These are phyloP conservation scores for Colletotrichum sublineola DNA, from an alignment of 2,329 filamentous ascomycete species.

Conservation along the genomic window DNA sequence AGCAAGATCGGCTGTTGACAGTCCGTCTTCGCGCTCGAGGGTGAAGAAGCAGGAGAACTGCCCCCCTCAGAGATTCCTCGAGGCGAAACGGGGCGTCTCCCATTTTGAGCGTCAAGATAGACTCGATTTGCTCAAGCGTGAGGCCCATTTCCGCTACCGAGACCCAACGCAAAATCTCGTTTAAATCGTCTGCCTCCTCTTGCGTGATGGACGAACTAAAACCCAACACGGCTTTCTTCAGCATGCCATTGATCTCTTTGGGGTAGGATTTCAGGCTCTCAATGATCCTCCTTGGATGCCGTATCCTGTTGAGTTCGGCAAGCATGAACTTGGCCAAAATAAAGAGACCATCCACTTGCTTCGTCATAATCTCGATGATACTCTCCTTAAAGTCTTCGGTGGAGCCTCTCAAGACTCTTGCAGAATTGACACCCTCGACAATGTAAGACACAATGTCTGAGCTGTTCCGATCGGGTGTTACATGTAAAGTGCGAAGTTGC, in stretches of 20 bases:
- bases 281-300: conserved; percentile 59
- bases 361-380: conserved; percentile 56
- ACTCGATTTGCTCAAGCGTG: conserved; percentile 59
- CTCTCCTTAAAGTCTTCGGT: conserved; percentile 52
- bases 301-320: conserved; percentile 60
- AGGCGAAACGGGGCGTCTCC: conserved; percentile 56
- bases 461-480: conserved; percentile 58
- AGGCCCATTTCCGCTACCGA: conserved; percentile 59
- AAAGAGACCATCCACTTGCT: conserved; percentile 61
- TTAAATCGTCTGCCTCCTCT: conserved; percentile 58
- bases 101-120: conserved; percentile 58
- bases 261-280: conserved; percentile 60
- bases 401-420: conserved; percentile 53
- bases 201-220: conserved; percentile 56
- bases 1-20: conserved; percentile 57
- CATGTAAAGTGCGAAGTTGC: conserved; percentile 55
- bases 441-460: conserved; percentile 60
- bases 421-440: conserved; percentile 55
- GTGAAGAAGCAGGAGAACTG: conserved; percentile 63
- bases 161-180: conserved; percentile 62
- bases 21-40: conserved; percentile 58
- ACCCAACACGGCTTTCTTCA: conserved; percentile 57
- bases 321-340: conserved; percentile 65
- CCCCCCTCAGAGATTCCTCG: conserved; percentile 58
- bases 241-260: conserved; percentile 58